These are phyloP conservation scores for Beauveria australis DNA, from an alignment of 2,329 filamentous ascomycete genomes.

Conservation along the genomic window DNA sequence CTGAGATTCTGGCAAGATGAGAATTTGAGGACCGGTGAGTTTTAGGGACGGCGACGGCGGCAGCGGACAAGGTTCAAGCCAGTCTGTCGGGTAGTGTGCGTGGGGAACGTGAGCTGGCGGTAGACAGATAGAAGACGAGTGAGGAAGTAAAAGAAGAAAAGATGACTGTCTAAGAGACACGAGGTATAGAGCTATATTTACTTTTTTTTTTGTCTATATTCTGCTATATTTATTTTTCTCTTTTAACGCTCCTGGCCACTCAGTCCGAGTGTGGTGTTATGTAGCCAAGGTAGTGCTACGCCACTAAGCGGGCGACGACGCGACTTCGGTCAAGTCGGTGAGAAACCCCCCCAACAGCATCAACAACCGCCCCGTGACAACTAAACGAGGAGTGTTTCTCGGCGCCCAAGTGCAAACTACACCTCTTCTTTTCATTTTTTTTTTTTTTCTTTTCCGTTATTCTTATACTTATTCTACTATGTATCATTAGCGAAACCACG, in stretches of 20 bases:
- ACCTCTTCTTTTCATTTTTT: too few relatives aligned
- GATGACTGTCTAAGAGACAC: background rate
- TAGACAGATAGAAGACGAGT: background rate
- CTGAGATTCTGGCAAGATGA: background rate
- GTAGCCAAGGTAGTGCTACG: background rate
- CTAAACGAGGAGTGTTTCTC: background rate
- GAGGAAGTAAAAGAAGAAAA: background rate
- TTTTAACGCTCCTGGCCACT: background rate
- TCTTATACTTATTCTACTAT: too few relatives aligned
- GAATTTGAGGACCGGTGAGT: background rate
- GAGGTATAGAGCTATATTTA: background rate
- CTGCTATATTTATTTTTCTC: background rate
- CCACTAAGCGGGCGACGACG: background rate
- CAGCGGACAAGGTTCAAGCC: constrained; percentile 2
- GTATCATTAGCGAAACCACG: too few relatives aligned
- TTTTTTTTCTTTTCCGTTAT: too few relatives aligned
- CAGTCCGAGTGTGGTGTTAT: background rate
- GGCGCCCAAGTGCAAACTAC: background rate
- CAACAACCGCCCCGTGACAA: background rate
- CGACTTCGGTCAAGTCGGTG: constrained; percentile 9
- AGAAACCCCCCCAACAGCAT: background rate
- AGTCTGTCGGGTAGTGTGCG: background rate
- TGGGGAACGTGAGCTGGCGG: background rate
- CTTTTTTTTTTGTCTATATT: background rate
- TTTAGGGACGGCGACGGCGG: background rate